Base-by-base conservation (phyloP, 345 rosid genomes). In the Nasturtium officinale region DNA sequence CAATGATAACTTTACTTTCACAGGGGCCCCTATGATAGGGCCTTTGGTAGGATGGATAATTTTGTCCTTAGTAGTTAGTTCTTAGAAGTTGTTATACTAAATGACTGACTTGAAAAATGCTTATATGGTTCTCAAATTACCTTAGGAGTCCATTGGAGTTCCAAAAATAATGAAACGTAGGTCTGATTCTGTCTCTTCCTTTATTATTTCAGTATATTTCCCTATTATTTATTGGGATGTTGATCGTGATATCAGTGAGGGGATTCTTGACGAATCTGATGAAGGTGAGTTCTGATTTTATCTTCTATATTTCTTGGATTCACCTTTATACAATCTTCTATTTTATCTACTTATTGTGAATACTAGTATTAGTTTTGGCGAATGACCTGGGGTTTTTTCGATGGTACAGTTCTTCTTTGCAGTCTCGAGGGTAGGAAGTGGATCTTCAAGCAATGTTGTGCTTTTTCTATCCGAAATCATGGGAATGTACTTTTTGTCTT, bases 401-500 rank as follows among this genome's bases (percentile, higher is more conserved):
- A 6, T 17, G 47, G 12, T 84, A 83, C 87, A 95, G 99, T 95
- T 92, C 80, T 92, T 95, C 94, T 95, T 91, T 86, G 98, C 98
- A 38, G 96, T 95, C 29, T 95, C 99, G 47, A 88, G 97, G 76
- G 96, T 85, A n/a, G 98, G 99, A 66, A 90, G 99, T 83, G 99
- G 98, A 79, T 95, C 99, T 51, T 95, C 97, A 59, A 95, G 99
- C 87, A 92, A 92, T 9, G 96, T 92, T 67, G 97, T 95, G 46
- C 97, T 90, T 38, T 95, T 95, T 74, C 85, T 91, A 30, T 88
- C 99, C 1, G 99, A 95, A 81, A 95, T 92, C 53, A 95, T 95
- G 99, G 99, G 99, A 76, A 95, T 92, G 99, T 95, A 92, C 75
- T 95, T 95, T 70, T 68, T 95, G 40, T 95, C 98, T 33, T 95